Percentiles rank a stretch among this genome's conserved stretches.
Evolutionary conservation across 331 rosid species (phyloP).

Genomic region (Quercus tomentella): DNA sequence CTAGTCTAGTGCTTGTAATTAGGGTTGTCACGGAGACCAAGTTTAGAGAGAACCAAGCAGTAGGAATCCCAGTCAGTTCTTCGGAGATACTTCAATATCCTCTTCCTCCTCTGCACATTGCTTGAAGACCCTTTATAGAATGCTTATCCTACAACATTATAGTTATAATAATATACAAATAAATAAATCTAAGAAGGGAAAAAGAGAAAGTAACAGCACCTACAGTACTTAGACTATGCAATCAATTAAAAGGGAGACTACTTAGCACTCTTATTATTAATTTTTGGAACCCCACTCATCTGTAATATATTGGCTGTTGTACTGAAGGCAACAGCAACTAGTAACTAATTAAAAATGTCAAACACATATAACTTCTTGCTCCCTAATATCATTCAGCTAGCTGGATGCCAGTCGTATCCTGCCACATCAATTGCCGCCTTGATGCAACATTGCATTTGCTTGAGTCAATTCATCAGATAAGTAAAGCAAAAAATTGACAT

Average conservation of each 20-base stretch:
- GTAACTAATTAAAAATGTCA: not conserved
- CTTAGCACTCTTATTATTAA: not conserved
- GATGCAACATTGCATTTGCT: too few relatives aligned
- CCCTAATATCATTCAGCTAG: too few relatives aligned
- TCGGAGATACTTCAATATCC: constrained; percentile 75
- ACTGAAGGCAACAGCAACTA: too few relatives aligned
- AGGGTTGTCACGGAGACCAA: constrained; percentile 87
- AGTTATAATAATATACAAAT: not conserved
- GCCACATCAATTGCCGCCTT: too few relatives aligned
- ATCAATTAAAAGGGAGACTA: not conserved
- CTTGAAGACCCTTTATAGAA: constrained; percentile 77
- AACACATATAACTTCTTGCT: not conserved
- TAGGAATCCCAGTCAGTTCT: constrained; percentile 92
- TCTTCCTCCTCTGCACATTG: constrained; percentile 84
- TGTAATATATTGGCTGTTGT: too few relatives aligned
- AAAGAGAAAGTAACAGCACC: not conserved
- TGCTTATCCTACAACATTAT: constrained; percentile 65
- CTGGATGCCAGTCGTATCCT: too few relatives aligned
- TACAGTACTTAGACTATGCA: not conserved
- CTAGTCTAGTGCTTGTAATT: constrained; percentile 32
- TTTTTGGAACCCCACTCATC: too few relatives aligned
- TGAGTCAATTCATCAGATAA: too few relatives aligned
- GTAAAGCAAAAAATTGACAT: too few relatives aligned
- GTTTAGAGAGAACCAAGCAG: constrained; percentile 68
- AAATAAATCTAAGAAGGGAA: not conserved